These are phyloP conservation scores for Candida pseudofarinosa DNA, from an alignment of 805 yeast genomes.

Conservation along the genomic window DNA sequence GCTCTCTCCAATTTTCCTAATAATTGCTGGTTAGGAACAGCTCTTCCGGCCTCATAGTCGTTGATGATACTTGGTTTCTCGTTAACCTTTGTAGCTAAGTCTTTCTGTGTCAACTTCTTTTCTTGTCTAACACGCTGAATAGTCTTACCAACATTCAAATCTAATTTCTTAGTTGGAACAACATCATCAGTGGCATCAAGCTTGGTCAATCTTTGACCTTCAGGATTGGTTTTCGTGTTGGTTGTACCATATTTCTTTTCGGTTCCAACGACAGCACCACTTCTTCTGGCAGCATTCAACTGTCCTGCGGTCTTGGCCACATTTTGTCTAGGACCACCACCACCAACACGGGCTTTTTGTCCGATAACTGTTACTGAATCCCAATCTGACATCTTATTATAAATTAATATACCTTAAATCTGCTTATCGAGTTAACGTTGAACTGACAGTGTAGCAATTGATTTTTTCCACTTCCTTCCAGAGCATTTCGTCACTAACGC, in stretches of 20 bases:
- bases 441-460: no score
- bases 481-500: background rate
- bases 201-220: conserved; percentile 92
- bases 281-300: conserved; percentile 90
- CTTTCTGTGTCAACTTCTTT: conserved; percentile 89
- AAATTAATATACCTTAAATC: no score
- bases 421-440: no score
- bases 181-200: conserved; percentile 92
- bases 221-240: conserved; percentile 65
- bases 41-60: conserved; percentile 96
- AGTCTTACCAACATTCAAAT: conserved; percentile 79
- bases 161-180: conserved; percentile 87
- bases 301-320: conserved; percentile 78
- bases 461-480: background rate
- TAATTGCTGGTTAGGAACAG: conserved; percentile 92
- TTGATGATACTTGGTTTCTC: conserved; percentile 94
- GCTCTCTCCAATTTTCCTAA: conserved; percentile 91
- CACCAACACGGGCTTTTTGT: conserved; percentile 80
- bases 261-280: conserved; percentile 82
- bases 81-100: conserved; percentile 89
- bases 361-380: conserved; percentile 89
- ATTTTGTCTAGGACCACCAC: conserved; percentile 79
- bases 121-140: conserved; percentile 83
- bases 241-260: conserved; percentile 82
- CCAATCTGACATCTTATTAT: conserved; percentile 65